Conservation (phyloP, 2,329 filamentous ascomycete genomes). For the Penicillium brevicompactum region DNA sequence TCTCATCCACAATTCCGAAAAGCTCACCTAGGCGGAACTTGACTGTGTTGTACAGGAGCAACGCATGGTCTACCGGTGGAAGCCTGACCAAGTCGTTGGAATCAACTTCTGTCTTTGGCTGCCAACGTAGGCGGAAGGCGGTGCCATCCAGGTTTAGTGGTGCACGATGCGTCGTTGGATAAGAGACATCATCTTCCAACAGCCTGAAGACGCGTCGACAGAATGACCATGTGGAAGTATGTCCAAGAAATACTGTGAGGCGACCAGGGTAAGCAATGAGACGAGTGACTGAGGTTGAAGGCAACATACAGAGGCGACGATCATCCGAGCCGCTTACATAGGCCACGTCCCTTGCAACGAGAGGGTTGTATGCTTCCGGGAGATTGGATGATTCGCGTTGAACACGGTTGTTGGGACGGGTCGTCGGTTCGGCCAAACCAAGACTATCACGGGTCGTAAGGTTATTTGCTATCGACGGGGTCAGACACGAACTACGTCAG, state of each 20-base stretch:
- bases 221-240: conserved; percentile 2
- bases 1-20: neutral
- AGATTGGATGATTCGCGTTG: neutral
- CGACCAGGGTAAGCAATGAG: neutral
- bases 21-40: conserved; percentile 2
- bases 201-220: conserved; percentile 2
- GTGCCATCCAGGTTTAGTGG: conserved; percentile 1
- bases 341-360: neutral
- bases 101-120: neutral
- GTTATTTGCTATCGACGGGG: neutral
- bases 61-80: neutral
- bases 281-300: neutral
- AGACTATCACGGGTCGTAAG: neutral
- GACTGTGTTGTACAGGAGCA: neutral
- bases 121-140: neutral
- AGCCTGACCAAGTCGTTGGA: neutral
- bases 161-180: neutral
- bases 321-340: conserved; percentile 4
- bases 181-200: neutral
- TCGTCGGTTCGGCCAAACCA: neutral
- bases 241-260: conserved; percentile 1
- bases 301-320: conserved; percentile 2
- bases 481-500: neutral
- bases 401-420: neutral
- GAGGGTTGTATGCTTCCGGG: neutral